phyloP scores from a whole-genome alignment of 1,284 basidiomycete genomes.

The Meira miltonrushii region DNA sequence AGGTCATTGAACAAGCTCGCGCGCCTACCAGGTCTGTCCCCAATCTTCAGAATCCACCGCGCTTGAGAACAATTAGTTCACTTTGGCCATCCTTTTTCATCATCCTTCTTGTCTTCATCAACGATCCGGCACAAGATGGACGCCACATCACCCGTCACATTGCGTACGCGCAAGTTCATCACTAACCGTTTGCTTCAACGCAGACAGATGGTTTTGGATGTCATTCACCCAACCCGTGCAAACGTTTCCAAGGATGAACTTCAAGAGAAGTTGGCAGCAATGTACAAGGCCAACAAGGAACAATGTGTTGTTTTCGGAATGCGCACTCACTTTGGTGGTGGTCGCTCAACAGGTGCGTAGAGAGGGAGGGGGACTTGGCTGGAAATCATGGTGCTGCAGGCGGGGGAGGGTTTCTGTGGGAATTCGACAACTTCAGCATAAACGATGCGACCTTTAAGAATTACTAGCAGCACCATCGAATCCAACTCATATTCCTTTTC shows the following conservation, averaged over 20 bases:
- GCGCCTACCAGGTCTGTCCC: too few relatives aligned
- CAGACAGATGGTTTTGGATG: conserved; percentile 71
- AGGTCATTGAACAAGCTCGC: too few relatives aligned
- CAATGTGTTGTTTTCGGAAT: conserved; percentile 61
- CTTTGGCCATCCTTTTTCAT: too few relatives aligned
- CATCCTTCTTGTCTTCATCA: too few relatives aligned
- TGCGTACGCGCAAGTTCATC: conserved; percentile 99
- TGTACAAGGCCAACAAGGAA: conserved; percentile 65
- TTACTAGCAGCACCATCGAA: too few relatives aligned
- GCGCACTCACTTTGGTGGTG: conserved; percentile 94
- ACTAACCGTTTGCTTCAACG: conserved; percentile 96
- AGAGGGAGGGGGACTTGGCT: conserved; percentile 44
- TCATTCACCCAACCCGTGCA: conserved; percentile 89
- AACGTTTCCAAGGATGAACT: conserved; percentile 93
- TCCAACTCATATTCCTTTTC: too few relatives aligned
- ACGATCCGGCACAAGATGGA: too few relatives aligned
- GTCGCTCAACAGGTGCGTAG: conserved; percentile 70
- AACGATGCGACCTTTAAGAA: too few relatives aligned
- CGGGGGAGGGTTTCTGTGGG: too few relatives aligned
- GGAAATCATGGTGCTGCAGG: neutral
- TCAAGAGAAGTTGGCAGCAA: conserved; percentile 78
- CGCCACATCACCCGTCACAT: conserved; percentile 72
- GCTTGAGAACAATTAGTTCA: too few relatives aligned
- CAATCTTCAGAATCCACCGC: too few relatives aligned
- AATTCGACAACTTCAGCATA: too few relatives aligned